Percentiles rank a stretch among this genome's conserved stretches.
phyloP scores from a whole-genome alignment of 2,329 filamentous ascomycete genomes.

The Hypoxylon sp. region DNA sequence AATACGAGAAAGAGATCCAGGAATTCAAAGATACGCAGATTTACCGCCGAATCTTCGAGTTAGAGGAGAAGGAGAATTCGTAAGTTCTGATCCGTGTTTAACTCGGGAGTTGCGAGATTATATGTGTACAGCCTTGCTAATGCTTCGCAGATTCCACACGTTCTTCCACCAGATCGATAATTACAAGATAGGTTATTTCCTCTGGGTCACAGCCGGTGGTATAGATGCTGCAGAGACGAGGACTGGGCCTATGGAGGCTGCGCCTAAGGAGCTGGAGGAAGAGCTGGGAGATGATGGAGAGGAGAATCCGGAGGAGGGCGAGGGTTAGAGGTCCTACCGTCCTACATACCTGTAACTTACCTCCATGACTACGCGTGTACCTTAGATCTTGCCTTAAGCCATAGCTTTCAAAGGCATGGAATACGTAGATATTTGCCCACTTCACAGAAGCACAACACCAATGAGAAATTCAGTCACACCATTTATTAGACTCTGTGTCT shows the following conservation, averaged over 20 bases:
- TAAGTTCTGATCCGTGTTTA: constrained; percentile 65
- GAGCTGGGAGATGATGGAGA: constrained; percentile 68
- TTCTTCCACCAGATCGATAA: constrained; percentile 87
- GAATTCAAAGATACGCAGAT: constrained; percentile 94
- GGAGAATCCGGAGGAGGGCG: constrained; percentile 63
- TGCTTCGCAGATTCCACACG: constrained; percentile 73
- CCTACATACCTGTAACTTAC: neutral
- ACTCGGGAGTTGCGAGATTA: neutral
- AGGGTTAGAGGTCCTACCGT: constrained; percentile 43
- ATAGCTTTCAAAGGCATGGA: neutral
- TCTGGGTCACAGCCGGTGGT: constrained; percentile 81
- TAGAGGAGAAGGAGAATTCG: constrained; percentile 90
- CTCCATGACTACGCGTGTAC: neutral
- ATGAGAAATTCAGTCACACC: neutral
- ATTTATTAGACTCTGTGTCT: neutral
- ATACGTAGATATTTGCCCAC: neutral
- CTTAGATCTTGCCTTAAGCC: neutral
- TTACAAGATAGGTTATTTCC: constrained; percentile 78
- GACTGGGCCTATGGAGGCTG: constrained; percentile 59
- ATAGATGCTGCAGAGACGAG: constrained; percentile 71
- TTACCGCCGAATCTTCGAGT: constrained; percentile 90
- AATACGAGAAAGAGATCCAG: constrained; percentile 82
- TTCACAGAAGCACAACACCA: neutral
- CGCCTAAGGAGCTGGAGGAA: constrained; percentile 59
- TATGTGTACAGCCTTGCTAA: constrained; percentile 34